Percentiles rank a stretch among this genome's conserved stretches.
Conservation (phyloP, 1,284 basidiomycete genomes). For the Ganoderma sinense region DNA sequence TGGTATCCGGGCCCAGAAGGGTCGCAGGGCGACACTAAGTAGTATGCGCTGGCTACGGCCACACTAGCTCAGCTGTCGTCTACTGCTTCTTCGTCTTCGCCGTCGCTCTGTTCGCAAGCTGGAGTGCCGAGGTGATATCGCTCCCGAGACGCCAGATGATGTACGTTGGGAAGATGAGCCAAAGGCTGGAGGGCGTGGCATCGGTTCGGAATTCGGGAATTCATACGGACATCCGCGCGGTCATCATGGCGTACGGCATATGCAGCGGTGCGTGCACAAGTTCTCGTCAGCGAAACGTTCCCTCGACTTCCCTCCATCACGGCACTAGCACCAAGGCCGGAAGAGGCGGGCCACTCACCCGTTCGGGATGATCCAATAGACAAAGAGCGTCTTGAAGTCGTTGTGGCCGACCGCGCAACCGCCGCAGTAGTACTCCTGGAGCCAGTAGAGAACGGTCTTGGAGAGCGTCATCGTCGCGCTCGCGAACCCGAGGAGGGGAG, state of each 20-base stretch:
- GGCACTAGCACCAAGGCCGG: slow-evolving; percentile 4
- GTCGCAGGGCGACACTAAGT: background rate
- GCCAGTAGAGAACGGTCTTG: slow-evolving; percentile 87
- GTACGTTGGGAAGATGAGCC: slow-evolving; percentile 74
- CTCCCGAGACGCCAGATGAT: slow-evolving; percentile 63
- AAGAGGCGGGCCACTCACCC: slow-evolving; percentile 58
- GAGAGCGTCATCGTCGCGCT: slow-evolving; percentile 79
- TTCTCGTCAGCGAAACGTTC: slow-evolving; percentile 7
- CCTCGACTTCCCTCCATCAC: background rate
- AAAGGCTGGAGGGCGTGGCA: slow-evolving; percentile 54
- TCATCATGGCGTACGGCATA: background rate
- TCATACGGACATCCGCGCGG: background rate
- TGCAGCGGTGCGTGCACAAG: background rate
- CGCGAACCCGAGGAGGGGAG: slow-evolving; percentile 80
- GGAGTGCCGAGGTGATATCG: slow-evolving; percentile 59
- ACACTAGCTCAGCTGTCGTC: slow-evolving; percentile 1
- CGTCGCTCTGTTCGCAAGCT: slow-evolving; percentile 41
- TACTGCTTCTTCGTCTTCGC: slow-evolving; percentile 36
- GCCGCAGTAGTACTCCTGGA: slow-evolving; percentile 78
- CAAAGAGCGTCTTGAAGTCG: slow-evolving; percentile 53
- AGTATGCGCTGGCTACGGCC: slow-evolving; percentile 14
- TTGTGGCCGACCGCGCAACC: slow-evolving; percentile 85
- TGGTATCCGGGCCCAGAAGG: background rate
- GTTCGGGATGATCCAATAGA: slow-evolving; percentile 82
- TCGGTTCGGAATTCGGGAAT: background rate